These are phyloP conservation scores for Teratosphaeria destructans DNA, from an alignment of 2,329 filamentous ascomycete species.

Conservation along the genomic window DNA sequence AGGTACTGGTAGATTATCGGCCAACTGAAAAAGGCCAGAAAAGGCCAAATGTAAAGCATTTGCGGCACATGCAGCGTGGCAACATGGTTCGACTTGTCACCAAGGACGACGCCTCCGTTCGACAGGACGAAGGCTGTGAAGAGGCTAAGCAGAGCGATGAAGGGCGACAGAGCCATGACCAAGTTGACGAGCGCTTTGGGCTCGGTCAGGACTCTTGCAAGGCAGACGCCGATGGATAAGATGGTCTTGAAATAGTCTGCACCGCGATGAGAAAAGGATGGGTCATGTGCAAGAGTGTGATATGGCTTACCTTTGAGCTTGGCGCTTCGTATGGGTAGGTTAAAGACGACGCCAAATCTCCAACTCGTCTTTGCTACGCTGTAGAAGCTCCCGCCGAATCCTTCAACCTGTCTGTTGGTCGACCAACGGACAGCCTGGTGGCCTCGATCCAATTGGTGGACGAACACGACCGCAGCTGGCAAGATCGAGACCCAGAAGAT, in stretches of 20 bases:
- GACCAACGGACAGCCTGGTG: slow-evolving; percentile 32
- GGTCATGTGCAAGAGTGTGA: background rate
- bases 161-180: slow-evolving; percentile 29
- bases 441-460: slow-evolving; percentile 43
- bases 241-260: slow-evolving; percentile 41
- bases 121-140: slow-evolving; percentile 70
- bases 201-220: slow-evolving; percentile 31
- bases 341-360: slow-evolving; percentile 37
- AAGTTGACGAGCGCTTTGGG: slow-evolving; percentile 13
- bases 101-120: slow-evolving; percentile 88
- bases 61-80: slow-evolving; percentile 82
- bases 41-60: slow-evolving; percentile 91
- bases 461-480: slow-evolving; percentile 44
- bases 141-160: slow-evolving; percentile 50
- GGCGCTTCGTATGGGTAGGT: slow-evolving; percentile 39
- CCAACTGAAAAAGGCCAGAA: slow-evolving; percentile 79
- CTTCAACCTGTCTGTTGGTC: slow-evolving; percentile 19
- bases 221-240: slow-evolving; percentile 54
- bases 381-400: slow-evolving; percentile 20
- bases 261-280: background rate
- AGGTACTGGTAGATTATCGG: slow-evolving; percentile 58
- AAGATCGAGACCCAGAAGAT: slow-evolving; percentile 88
- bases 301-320: slow-evolving; percentile 36
- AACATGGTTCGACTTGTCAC: slow-evolving; percentile 89
- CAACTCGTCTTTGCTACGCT: slow-evolving; percentile 26